These are phyloP conservation scores for Talaromyces rugulosus DNA, from an alignment of 2,329 filamentous ascomycete genomes.

Conservation along the genomic window DNA sequence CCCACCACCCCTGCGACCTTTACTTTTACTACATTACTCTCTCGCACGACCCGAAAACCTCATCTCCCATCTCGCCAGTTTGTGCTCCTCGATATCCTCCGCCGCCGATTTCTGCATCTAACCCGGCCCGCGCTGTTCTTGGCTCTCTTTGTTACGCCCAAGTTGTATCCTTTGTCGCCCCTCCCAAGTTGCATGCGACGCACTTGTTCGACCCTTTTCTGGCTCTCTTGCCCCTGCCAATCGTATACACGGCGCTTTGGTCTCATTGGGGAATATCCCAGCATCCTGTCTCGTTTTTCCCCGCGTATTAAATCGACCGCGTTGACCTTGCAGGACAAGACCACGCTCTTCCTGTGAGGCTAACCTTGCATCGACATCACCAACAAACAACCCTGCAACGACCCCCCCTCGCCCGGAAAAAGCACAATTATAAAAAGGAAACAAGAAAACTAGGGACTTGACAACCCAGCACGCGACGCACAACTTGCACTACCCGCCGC, in stretches of 20 bases:
- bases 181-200: neutral
- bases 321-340: conserved; percentile 10
- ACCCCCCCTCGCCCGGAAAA: neutral
- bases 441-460: neutral
- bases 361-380: neutral
- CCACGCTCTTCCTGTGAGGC: neutral
- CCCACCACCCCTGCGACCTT: neutral
- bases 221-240: neutral
- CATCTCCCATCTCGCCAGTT: neutral
- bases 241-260: neutral
- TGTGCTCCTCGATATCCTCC: neutral
- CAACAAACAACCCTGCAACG: neutral
- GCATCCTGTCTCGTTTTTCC: neutral
- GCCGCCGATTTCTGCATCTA: neutral
- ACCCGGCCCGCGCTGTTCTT: neutral
- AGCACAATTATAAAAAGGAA: conserved; percentile 3
- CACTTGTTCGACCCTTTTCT: neutral
- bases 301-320: conserved; percentile 10
- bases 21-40: neutral
- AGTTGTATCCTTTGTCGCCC: neutral
- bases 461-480: neutral
- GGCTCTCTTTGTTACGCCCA: neutral
- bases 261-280: neutral
- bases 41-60: neutral
- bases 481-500: neutral